Percentiles rank a stretch among this genome's conserved stretches.
phyloP scores from a whole-genome alignment of 2,329 filamentous ascomycete genomes.

The Macroventuria anomochaeta region DNA sequence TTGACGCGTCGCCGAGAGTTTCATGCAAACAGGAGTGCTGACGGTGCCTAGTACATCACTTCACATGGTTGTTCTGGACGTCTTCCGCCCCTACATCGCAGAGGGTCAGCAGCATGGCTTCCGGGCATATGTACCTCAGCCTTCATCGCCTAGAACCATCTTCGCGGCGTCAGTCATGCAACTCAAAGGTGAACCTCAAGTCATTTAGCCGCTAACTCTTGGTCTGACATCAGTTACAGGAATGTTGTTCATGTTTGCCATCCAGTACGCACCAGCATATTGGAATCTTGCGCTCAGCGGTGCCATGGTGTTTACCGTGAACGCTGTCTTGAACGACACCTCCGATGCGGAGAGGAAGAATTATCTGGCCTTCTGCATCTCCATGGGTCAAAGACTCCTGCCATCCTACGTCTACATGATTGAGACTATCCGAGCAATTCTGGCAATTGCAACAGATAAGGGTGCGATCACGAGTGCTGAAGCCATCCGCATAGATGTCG shows the following conservation, averaged over 20 bases:
- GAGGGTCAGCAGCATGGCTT: conserved; percentile 12
- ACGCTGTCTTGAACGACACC: conserved; percentile 16
- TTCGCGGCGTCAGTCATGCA: conserved; percentile 21
- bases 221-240: neutral
- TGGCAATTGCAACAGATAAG: conserved; percentile 18
- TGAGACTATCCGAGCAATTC: conserved; percentile 16
- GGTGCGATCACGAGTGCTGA: conserved; percentile 17
- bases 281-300: conserved; percentile 14
- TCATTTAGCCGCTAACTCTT: too few relatives aligned
- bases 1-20: too few relatives aligned
- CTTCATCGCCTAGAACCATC: conserved; percentile 14
- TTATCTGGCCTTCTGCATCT: conserved; percentile 15
- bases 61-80: conserved; percentile 17
- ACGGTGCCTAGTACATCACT: conserved; percentile 2
- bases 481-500: conserved; percentile 5
- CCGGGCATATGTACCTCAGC: conserved; percentile 10
- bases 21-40: neutral
- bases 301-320: conserved; percentile 18
- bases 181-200: conserved; percentile 9
- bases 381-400: conserved; percentile 9
- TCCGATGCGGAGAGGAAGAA: conserved; percentile 10
- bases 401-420: conserved; percentile 14
- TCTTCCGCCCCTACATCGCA: conserved; percentile 20
- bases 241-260: conserved; percentile 15
- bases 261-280: conserved; percentile 9